Base-by-base conservation (phyloP, 495 filamentous ascomycete species). In the Trichoderma asperelloides region DNA sequence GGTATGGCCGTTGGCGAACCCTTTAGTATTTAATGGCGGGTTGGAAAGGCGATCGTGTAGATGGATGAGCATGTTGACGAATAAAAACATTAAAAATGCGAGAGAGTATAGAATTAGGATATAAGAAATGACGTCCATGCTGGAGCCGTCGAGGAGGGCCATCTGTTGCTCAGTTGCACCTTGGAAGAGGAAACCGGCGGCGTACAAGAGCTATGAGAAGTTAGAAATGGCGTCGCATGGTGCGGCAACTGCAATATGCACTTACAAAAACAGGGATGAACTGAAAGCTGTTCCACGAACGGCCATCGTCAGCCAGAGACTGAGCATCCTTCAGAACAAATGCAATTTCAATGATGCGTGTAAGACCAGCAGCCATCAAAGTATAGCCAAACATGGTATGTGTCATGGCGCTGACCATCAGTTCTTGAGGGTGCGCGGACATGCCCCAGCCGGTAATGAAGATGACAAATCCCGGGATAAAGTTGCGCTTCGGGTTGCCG, bases 131-230 rank as follows among this genome's bases (percentile, higher is more conserved):
- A 96, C 90, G 45, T 90, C 91, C 73, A 98, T 87, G 65, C 88
- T 84, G 3, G 88, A 88, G 60, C 84, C 80, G 60, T 84, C 78
- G 15, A 98, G 78, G 1, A 97, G 78, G 43, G 82, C 72, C 89
- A 98, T 94, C 74, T 98, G 94, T 75, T 98, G 94, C 76, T 98
- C 95, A 2, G 91, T 97, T 28, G 96, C 95, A 64, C 91, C 89
- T 92, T 97, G 96, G 81, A 98, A 98, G 65, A 97, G 84, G 78
- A 98, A 96, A 37, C 95, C 95, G 4, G 95, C 92, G 49, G 95
- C 92, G 72, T 89, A 96, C 23, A 98, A 86, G 25, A 98, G 85
- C 91, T 96, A 60, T 65, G 27, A n/a, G 37, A 9, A 2, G 28
- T 69, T 47, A 68, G 71, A 66, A 51, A 23, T 41, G 9, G 5